Evolutionary conservation across 352 stramenopile genomes (phyloP), one percentile per base, ranked within the genome.

Genomic region (Phytopythium delawarense): DNA sequence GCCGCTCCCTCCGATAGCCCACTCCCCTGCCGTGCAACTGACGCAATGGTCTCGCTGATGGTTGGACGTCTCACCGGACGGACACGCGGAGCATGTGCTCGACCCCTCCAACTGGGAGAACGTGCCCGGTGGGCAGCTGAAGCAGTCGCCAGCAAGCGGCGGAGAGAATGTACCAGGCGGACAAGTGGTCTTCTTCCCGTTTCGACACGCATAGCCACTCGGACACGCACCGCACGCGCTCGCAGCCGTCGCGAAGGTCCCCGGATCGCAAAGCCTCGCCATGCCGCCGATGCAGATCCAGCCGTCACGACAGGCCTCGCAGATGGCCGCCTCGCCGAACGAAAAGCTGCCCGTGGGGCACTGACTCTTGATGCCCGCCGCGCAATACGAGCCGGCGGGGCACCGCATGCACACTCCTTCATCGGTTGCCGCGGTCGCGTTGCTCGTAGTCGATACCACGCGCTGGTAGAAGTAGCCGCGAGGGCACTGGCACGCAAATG

Each of bases 221-320:
- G 78, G 76, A n/a, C 80, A 89, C 20, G 71, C 54, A 0, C 16
- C 65, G 30, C 80, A 89, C 7, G 69, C 70, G 12, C 67, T 75
- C 25, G 64, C 63, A 13, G 67, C 55, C 0, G 76, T 76, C 2
- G 73, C 74, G 54, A 73, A 89, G 11, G 78, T 88, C n/a, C 80
- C 80, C 23, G 78, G 67, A 5, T 81, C 65, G 35, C 80, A 89
- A 8, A 89, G 62, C 28, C 70, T 64, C 55, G 74, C 78, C 44
- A 82, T 66, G 30, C 80, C 80, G 44, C 75, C 67, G 12, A 85
- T 59, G 59, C 80, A 89, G 59, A 89, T 85, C 78, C 78, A 88
- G 4, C 78, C 80, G 20, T 85, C 71, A 4, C 80, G 80, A 59
- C 80, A 89, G 0, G 46, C 48, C 34, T 89, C 78, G 42, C 80